phyloP scores from a whole-genome alignment of 1,284 basidiomycete genomes.

The Neonothopanus nambi region DNA sequence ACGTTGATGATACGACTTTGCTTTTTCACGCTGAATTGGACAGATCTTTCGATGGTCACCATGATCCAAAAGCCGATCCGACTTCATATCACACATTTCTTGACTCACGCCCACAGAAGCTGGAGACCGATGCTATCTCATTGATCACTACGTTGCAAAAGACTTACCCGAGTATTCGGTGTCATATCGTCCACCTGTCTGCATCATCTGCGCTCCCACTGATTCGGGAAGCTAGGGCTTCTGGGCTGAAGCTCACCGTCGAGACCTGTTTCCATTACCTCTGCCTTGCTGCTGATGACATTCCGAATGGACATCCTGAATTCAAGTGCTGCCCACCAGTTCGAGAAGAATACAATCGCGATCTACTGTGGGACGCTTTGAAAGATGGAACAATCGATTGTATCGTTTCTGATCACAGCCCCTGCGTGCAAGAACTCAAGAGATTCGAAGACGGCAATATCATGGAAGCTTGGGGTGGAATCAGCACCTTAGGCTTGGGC shows the following conservation, averaged over 20 bases:
- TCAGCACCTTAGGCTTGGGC: constrained; percentile 86
- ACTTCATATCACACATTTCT: constrained; percentile 81
- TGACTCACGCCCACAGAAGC: constrained; percentile 72
- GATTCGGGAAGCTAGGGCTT: constrained; percentile 66
- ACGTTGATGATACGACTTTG: constrained; percentile 50
- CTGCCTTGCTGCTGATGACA: constrained; percentile 60
- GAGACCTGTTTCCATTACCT: constrained; percentile 97
- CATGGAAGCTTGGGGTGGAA: constrained; percentile 92
- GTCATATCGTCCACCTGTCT: constrained; percentile 93
- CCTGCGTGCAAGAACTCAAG: constrained; percentile 84
- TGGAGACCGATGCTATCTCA: constrained; percentile 79
- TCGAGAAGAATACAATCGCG: constrained; percentile 70
- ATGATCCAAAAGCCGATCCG: constrained; percentile 34
- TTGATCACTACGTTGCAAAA: constrained; percentile 69
- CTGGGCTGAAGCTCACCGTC: constrained; percentile 74
- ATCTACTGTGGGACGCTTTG: constrained; percentile 78
- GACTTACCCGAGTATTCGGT: constrained; percentile 67
- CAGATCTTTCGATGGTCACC: constrained; percentile 19
- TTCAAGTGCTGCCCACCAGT: constrained; percentile 98
- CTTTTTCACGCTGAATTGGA: constrained; percentile 93
- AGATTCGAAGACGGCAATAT: constrained; percentile 76
- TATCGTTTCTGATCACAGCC: constrained; percentile 93
- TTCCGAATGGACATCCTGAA: constrained; percentile 73
- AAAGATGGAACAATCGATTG: constrained; percentile 82
- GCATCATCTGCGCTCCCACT: constrained; percentile 78